Percentiles rank a stretch among this genome's conserved stretches.
Evolutionary conservation across 805 yeast species (phyloP).

Genomic region (Jamesozyma rosinii): DNA sequence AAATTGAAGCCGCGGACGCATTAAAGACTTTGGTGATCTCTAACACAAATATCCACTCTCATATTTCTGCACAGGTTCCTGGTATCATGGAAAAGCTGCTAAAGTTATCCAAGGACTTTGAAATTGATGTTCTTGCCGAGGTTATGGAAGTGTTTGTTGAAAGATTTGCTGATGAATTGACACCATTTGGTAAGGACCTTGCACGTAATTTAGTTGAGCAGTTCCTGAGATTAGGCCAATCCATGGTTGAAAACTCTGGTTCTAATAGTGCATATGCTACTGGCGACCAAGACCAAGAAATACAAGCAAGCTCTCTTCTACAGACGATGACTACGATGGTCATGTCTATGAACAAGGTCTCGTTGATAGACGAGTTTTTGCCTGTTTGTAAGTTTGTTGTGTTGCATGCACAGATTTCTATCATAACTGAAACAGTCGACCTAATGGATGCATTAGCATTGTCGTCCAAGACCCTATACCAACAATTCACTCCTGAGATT

Average conservation of each 20-base stretch:
- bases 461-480: slow-evolving; percentile 39
- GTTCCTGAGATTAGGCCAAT: slow-evolving; percentile 47
- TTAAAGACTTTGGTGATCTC: slow-evolving; percentile 69
- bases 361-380: slow-evolving; percentile 44
- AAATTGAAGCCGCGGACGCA: slow-evolving; percentile 80
- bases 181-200: slow-evolving; percentile 73
- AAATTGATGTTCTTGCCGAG: slow-evolving; percentile 72
- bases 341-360: slow-evolving; percentile 51
- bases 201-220: slow-evolving; percentile 53
- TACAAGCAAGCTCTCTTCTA: slow-evolving; percentile 57
- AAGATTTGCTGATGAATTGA: slow-evolving; percentile 72
- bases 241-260: slow-evolving; percentile 42
- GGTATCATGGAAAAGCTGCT: slow-evolving; percentile 74
- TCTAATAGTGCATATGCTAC: slow-evolving; percentile 21
- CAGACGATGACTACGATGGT: slow-evolving; percentile 69
- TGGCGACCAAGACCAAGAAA: slow-evolving; percentile 51
- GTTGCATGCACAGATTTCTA: slow-evolving; percentile 48
- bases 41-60: slow-evolving; percentile 53
- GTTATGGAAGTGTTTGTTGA: slow-evolving; percentile 97
- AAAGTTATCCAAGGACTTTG: slow-evolving; percentile 68
- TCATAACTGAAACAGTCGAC: slow-evolving; percentile 55
- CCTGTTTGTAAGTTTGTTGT: slow-evolving; percentile 55
- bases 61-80: slow-evolving; percentile 63
- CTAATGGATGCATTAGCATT: slow-evolving; percentile 47
- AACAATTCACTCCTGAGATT: slow-evolving; percentile 39